Percentiles rank a stretch among this genome's conserved stretches.
These are phyloP conservation scores for Ilyonectria sp. DNA, from an alignment of 2,329 filamentous ascomycete genomes.

Conservation along the genomic window DNA sequence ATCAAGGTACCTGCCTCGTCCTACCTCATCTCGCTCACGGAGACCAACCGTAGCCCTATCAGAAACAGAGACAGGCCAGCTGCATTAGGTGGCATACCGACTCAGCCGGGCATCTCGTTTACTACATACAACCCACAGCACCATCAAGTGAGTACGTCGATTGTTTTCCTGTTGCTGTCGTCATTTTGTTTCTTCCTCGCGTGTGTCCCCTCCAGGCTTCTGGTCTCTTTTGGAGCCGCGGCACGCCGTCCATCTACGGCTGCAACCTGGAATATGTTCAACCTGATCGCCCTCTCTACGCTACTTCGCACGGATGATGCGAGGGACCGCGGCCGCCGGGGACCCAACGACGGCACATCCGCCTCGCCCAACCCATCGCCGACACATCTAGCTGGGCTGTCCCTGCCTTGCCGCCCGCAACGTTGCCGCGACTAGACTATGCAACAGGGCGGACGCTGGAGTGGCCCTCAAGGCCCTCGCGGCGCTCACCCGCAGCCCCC, in stretches of 20 bases:
- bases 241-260: not conserved
- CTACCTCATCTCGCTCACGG: conserved; percentile 9
- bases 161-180: not conserved
- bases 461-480: conserved; percentile 32
- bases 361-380: conserved; percentile 11
- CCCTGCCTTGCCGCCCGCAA: conserved; percentile 24
- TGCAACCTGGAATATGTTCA: not conserved
- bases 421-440: conserved; percentile 26
- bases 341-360: conserved; percentile 13
- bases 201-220: not conserved
- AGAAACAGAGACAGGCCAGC: not conserved
- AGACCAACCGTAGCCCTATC: not conserved
- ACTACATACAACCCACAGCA: too few relatives aligned
- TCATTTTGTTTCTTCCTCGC: not conserved
- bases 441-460: conserved; percentile 17
- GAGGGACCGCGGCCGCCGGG: conserved; percentile 14
- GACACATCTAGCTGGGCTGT: conserved; percentile 12
- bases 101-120: not conserved
- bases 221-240: not conserved
- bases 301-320: conserved; percentile 18
- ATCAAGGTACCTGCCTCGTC: conserved; percentile 36
- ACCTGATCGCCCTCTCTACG: conserved; percentile 3
- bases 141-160: not conserved
- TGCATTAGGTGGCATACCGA: conserved; percentile 3
- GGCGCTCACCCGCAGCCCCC: conserved; percentile 13